phyloP scores from a whole-genome alignment of 306 rosid species.

The Rosa persica region DNA sequence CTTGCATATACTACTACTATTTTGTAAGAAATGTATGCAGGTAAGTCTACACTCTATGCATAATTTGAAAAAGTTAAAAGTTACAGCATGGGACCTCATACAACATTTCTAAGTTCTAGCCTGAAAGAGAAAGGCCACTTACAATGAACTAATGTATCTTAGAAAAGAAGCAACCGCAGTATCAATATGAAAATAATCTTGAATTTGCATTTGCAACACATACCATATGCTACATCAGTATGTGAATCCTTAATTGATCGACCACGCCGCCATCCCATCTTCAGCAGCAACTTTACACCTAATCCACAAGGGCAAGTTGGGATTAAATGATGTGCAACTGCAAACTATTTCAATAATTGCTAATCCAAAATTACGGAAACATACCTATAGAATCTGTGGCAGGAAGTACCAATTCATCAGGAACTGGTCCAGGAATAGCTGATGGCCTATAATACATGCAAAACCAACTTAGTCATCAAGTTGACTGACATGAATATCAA shows the following conservation, averaged over 20 bases:
- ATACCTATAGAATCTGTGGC: constrained; percentile 87
- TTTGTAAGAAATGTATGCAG: not conserved
- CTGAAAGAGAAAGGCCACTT: not conserved
- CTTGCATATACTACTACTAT: not conserved
- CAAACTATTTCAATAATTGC: constrained; percentile 13
- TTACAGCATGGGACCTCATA: not conserved
- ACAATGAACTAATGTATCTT: too few relatives aligned
- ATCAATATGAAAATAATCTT: constrained; percentile 7
- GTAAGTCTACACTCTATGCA: not conserved
- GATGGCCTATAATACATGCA: constrained; percentile 66
- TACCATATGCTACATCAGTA: constrained; percentile 66
- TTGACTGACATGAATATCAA: not conserved
- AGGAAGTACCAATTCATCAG: constrained; percentile 87
- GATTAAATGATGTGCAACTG: constrained; percentile 18
- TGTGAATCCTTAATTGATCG: constrained; percentile 88
- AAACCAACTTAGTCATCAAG: constrained; percentile 7
- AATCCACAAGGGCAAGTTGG: constrained; percentile 23
- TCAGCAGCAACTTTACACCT: constrained; percentile 86
- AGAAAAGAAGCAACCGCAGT: not conserved
- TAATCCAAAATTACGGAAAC: constrained; percentile 28
- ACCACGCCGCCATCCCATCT: constrained; percentile 99
- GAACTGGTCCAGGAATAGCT: constrained; percentile 92
- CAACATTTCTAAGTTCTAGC: too few relatives aligned
- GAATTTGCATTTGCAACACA: constrained; percentile 11
- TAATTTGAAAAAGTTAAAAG: not conserved